These are phyloP conservation scores for Kodamaea anthophila DNA, from an alignment of 1,139 yeast species.

Conservation along the genomic window DNA sequence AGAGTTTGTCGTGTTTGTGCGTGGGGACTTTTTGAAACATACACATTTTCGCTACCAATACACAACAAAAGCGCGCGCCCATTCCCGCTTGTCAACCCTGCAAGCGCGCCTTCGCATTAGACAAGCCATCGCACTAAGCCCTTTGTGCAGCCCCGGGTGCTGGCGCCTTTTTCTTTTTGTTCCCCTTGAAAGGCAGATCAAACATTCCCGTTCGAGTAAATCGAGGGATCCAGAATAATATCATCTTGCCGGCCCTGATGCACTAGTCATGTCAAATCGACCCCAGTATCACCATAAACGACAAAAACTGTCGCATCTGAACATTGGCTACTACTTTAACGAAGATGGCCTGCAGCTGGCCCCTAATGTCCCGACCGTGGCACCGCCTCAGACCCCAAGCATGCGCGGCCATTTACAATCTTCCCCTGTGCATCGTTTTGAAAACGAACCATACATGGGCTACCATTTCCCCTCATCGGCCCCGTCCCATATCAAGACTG, in stretches of 20 bases:
- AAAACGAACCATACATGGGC: conserved; percentile 11
- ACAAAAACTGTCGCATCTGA: conserved; percentile 38
- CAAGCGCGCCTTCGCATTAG: too few relatives aligned
- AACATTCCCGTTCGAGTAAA: conserved; percentile 5
- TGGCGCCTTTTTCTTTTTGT: conserved; percentile 3
- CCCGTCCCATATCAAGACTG: conserved; percentile 5
- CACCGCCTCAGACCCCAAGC: conserved; percentile 2
- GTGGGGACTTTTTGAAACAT: neutral
- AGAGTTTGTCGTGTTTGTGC: too few relatives aligned
- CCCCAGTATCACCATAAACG: conserved; percentile 26
- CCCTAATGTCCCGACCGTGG: conserved; percentile 5
- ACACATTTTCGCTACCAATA: neutral
- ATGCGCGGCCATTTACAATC: conserved; percentile 4
- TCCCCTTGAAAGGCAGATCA: conserved; percentile 4
- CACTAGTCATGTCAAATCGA: conserved; percentile 8
- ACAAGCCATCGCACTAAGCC: too few relatives aligned
- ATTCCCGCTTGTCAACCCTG: too few relatives aligned
- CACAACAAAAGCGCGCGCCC: too few relatives aligned
- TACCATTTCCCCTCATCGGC: conserved; percentile 11
- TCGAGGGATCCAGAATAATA: conserved; percentile 3
- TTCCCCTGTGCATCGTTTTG: conserved; percentile 7
- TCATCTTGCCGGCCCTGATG: conserved; percentile 4
- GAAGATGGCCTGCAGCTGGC: conserved; percentile 7
- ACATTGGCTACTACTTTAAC: conserved; percentile 26
- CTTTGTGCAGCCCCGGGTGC: too few relatives aligned